Conservation (phyloP, 2,329 filamentous ascomycete genomes). For the Colletotrichum eremochloae region DNA sequence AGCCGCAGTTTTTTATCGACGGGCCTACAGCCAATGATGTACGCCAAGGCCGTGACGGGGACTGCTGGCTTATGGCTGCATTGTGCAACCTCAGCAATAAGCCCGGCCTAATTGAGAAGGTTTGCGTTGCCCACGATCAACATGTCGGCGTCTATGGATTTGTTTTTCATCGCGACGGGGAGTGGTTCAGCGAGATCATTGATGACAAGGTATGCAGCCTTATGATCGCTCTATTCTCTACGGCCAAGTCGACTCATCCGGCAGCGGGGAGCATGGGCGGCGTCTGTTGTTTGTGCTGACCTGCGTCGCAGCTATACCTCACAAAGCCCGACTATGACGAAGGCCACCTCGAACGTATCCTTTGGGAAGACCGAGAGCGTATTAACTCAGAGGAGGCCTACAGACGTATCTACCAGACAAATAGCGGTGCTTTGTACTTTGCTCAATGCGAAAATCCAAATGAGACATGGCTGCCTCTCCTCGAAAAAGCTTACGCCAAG, state of each 20-base stretch:
- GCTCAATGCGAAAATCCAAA: constrained; percentile 80
- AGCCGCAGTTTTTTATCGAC: constrained; percentile 82
- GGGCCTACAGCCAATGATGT: constrained; percentile 83
- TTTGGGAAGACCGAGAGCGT: constrained; percentile 60
- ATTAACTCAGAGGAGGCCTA: constrained; percentile 71
- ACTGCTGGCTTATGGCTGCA: constrained; percentile 90
- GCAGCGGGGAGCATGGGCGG: background rate
- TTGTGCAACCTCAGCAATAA: constrained; percentile 83
- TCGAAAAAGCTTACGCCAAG: constrained; percentile 87
- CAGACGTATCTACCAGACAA: constrained; percentile 78
- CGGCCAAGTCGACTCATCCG: background rate
- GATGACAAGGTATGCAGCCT: constrained; percentile 61
- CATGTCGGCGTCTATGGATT: constrained; percentile 87
- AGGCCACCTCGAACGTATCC: constrained; percentile 60
- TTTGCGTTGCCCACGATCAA: constrained; percentile 81
- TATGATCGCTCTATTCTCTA: background rate
- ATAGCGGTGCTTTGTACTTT: constrained; percentile 81
- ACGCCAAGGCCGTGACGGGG: constrained; percentile 81
- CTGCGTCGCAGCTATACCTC: constrained; percentile 59
- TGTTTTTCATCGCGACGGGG: constrained; percentile 84
- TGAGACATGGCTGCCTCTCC: constrained; percentile 83
- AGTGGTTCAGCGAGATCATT: constrained; percentile 74
- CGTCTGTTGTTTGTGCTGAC: background rate
- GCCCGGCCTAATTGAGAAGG: constrained; percentile 75
- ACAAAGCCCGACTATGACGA: constrained; percentile 74